phyloP scores from a whole-genome alignment of 208 protist species.

The Leishmania lainsoni region DNA sequence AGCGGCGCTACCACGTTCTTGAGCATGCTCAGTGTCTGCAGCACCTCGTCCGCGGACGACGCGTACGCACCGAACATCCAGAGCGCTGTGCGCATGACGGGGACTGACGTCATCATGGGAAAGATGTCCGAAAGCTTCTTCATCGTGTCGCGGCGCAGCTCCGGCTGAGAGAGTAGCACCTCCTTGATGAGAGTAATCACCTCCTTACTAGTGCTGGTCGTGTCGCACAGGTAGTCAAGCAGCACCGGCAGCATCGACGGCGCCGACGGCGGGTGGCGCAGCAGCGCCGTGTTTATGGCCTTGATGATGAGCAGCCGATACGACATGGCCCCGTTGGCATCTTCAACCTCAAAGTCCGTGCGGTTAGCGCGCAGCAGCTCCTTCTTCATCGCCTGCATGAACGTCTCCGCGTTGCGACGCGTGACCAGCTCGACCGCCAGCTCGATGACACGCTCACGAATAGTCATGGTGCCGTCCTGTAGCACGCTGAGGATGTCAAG shows the following conservation, averaged over 20 bases:
- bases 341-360: constrained; percentile 80
- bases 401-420: constrained; percentile 92
- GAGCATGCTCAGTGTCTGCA: constrained; percentile 45
- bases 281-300: constrained; percentile 91
- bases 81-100: constrained; percentile 81
- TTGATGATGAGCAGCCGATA: constrained; percentile 90
- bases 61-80: constrained; percentile 96
- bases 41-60: constrained; percentile 63
- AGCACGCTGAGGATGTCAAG: constrained; percentile 96
- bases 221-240: constrained; percentile 95
- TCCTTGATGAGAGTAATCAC: constrained; percentile 96
- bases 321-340: constrained; percentile 21
- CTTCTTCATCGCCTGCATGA: constrained; percentile 95
- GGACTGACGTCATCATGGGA: constrained; percentile 56
- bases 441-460: constrained; percentile 94
- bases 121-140: constrained; percentile 64
- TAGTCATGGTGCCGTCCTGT: constrained; percentile 90
- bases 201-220: constrained; percentile 70
- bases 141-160: constrained; percentile 75
- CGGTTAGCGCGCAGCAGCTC: constrained; percentile 81
- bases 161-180: constrained; percentile 90
- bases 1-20: constrained; percentile 52
- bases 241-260: constrained; percentile 86
- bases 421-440: constrained; percentile 94
- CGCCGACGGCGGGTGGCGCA: constrained; percentile 90